Conservation (phyloP, 2,329 filamentous ascomycete genomes). For the Cercospora berteroae region DNA sequence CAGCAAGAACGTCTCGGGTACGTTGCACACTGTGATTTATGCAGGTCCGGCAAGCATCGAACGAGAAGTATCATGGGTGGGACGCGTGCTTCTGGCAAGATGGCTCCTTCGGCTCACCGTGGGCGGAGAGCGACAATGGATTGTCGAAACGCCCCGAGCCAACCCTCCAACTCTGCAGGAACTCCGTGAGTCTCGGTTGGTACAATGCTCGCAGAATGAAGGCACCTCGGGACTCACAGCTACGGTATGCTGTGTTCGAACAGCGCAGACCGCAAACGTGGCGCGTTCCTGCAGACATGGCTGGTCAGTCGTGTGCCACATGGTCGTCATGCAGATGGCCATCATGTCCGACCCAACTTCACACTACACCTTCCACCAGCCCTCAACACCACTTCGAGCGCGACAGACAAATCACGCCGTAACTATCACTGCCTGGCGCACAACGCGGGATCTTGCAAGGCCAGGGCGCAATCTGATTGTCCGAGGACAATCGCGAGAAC, state of each 20-base stretch:
- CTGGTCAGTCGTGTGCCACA: neutral
- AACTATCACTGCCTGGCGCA: neutral
- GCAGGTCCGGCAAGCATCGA: neutral
- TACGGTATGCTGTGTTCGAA: neutral
- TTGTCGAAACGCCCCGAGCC: no score
- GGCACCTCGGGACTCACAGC: no score
- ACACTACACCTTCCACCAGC: neutral
- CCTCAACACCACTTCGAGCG: neutral
- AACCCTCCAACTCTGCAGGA: neutral
- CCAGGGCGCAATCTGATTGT: neutral
- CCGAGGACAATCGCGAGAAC: neutral
- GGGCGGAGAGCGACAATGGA: no score
- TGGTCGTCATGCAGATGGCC: constrained; percentile 1
- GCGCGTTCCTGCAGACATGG: neutral
- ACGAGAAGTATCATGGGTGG: no score
- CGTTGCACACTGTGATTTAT: neutral
- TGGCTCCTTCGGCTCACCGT: no score
- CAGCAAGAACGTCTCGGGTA: neutral
- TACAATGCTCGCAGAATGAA: neutral
- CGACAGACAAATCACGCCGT: neutral
- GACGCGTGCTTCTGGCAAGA: no score
- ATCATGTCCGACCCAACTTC: neutral
- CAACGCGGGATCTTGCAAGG: neutral
- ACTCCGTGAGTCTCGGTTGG: neutral
- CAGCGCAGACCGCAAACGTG: neutral